These are phyloP conservation scores for Penicillium cosmopolitanum DNA, from an alignment of 495 filamentous ascomycete genomes.

Conservation along the genomic window DNA sequence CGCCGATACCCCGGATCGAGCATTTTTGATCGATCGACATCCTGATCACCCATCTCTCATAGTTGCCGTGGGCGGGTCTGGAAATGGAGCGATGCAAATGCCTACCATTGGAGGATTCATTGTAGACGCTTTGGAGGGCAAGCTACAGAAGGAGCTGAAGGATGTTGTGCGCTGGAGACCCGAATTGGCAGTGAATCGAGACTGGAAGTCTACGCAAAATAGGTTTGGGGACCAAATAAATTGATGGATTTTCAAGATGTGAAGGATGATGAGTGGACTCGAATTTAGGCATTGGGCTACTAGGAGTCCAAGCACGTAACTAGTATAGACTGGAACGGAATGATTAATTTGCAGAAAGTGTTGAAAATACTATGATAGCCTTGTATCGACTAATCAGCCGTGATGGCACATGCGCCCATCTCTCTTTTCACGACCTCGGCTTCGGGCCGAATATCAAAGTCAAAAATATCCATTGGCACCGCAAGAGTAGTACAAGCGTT, in stretches of 20 bases:
- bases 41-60: constrained; percentile 45
- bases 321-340: too few species aligned
- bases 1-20: constrained; percentile 55
- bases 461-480: constrained; percentile 93
- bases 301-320: background rate
- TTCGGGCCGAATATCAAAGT: constrained; percentile 84
- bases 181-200: constrained; percentile 46
- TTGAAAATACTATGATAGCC: background rate
- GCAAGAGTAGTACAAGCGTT: constrained; percentile 89
- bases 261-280: constrained; percentile 40
- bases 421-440: constrained; percentile 65
- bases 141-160: constrained; percentile 39
- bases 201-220: constrained; percentile 55
- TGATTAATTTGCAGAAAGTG: background rate
- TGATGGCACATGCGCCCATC: constrained; percentile 79
- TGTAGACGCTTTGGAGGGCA: constrained; percentile 49
- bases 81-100: constrained; percentile 55
- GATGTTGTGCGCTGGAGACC: constrained; percentile 55
- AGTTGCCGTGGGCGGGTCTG: constrained; percentile 54
- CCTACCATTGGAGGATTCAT: constrained; percentile 53
- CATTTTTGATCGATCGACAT: constrained; percentile 52
- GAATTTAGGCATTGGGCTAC: background rate
- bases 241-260: constrained; percentile 55
- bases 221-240: constrained; percentile 47
- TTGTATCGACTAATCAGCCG: constrained; percentile 45